Percentiles rank a stretch among this genome's conserved stretches.
phyloP scores from a whole-genome alignment of 225 moss, liverwort and hornwort species.

The Takakia lepidozioides region DNA sequence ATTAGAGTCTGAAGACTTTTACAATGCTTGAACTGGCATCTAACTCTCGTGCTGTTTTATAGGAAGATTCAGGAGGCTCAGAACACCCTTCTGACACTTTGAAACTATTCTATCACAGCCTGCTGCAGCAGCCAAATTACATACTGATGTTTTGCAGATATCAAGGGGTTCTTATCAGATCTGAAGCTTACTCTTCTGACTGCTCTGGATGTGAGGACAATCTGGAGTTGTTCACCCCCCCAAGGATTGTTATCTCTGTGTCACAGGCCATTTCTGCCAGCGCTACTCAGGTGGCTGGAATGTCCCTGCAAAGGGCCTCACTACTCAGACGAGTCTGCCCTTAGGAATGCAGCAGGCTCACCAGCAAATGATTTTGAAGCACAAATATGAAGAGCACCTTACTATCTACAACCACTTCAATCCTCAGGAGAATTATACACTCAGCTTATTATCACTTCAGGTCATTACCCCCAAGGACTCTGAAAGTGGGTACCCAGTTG shows the following conservation, averaged over 20 bases:
- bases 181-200: too few species aligned
- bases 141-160: too few species aligned
- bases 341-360: slow-evolving; percentile 45
- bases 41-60: slow-evolving; percentile 9
- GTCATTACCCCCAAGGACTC: too few species aligned
- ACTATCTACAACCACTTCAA: slow-evolving; percentile 84
- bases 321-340: slow-evolving; percentile 35
- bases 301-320: slow-evolving; percentile 14
- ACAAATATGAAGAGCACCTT: slow-evolving; percentile 90
- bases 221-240: slow-evolving; percentile 56
- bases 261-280: slow-evolving; percentile 48
- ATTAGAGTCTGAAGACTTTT: slow-evolving; percentile 21
- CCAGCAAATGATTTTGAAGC: slow-evolving; percentile 68
- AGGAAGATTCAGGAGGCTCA: slow-evolving; percentile 16
- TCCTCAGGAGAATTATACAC: slow-evolving; percentile 79
- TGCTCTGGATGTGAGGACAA: too few species aligned
- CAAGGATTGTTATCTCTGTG: slow-evolving; percentile 51
- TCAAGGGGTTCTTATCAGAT: too few species aligned
- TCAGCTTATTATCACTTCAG: slow-evolving; percentile 87
- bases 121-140: slow-evolving; percentile 16
- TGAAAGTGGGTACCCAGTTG: too few species aligned
- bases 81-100: slow-evolving; percentile 20
- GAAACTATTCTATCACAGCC: slow-evolving; percentile 18
- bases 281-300: slow-evolving; percentile 16
- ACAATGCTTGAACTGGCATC: slow-evolving; percentile 18